Conservation (phyloP, 352 stramenopile species). For the Aphanomyces euteiches region DNA sequence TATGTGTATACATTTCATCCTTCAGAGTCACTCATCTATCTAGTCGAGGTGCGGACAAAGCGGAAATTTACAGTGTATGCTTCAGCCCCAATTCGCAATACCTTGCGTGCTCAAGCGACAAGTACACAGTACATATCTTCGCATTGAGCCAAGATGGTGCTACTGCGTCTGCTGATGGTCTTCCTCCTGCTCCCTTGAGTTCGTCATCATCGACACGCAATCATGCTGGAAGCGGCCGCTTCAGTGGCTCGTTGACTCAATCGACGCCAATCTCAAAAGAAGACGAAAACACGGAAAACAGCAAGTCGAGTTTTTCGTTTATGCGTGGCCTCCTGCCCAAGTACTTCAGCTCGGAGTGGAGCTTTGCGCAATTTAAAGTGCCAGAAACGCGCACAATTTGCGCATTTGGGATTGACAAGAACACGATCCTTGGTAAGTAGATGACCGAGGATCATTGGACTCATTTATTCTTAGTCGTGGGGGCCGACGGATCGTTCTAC, state of each 20-base stretch:
- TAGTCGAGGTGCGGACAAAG: slow-evolving; percentile 93
- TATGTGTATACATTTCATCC: slow-evolving; percentile 31
- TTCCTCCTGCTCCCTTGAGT: slow-evolving; percentile 41
- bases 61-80: slow-evolving; percentile 96
- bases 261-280: slow-evolving; percentile 35
- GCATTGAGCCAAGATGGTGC: slow-evolving; percentile 66
- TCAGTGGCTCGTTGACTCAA: slow-evolving; percentile 34
- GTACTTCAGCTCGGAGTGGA: slow-evolving; percentile 94
- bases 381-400: slow-evolving; percentile 89
- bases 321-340: slow-evolving; percentile 88
- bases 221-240: slow-evolving; percentile 46
- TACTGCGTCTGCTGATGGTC: slow-evolving; percentile 39
- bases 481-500: slow-evolving; percentile 85
- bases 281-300: slow-evolving; percentile 83
- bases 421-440: slow-evolving; percentile 85
- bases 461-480: slow-evolving; percentile 52
- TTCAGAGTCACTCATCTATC: background rate
- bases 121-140: slow-evolving; percentile 97
- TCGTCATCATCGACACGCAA: slow-evolving; percentile 37
- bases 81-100: slow-evolving; percentile 93
- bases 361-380: slow-evolving; percentile 91
- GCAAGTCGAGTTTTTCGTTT: slow-evolving; percentile 87
- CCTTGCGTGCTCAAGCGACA: slow-evolving; percentile 95
- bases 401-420: slow-evolving; percentile 89
- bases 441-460: background rate